Conservation (phyloP, 2,329 filamentous ascomycete species). For the Aureobasidium sp. region DNA sequence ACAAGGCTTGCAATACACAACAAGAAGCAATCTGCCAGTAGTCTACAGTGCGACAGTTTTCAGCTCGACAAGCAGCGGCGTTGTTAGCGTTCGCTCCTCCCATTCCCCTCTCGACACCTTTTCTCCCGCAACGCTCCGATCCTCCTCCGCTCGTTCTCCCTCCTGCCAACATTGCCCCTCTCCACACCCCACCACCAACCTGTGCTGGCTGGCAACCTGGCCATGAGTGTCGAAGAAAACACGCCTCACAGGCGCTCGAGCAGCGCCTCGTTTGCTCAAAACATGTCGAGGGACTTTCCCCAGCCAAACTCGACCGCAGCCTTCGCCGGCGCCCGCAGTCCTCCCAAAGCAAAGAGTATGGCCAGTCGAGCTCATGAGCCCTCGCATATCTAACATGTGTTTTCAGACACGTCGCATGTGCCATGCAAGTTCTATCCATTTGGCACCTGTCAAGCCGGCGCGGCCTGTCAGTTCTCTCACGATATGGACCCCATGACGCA, state of each 20-base stretch:
- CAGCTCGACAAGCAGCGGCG: constrained; percentile 1
- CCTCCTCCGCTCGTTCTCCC: constrained; percentile 1
- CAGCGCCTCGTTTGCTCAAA: constrained; percentile 10
- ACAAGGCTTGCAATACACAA: background rate
- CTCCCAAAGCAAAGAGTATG: constrained; percentile 44
- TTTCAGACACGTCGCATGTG: constrained; percentile 83
- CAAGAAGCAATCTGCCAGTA: background rate
- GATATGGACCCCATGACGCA: constrained; percentile 78
- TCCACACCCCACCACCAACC: constrained; percentile 22
- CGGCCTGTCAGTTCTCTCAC: constrained; percentile 93
- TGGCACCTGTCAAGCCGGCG: constrained; percentile 91
- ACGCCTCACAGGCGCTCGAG: constrained; percentile 16
- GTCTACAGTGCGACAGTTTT: constrained; percentile 5
- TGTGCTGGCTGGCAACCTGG: background rate
- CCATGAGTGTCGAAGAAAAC: constrained; percentile 12
- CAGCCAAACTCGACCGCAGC: constrained; percentile 10
- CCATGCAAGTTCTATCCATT: constrained; percentile 99
- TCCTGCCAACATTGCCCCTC: constrained; percentile 30
- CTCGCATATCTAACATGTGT: constrained; percentile 19
- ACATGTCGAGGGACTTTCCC: constrained; percentile 5
- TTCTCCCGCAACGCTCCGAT: constrained; percentile 11
- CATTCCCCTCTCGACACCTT: constrained; percentile 8
- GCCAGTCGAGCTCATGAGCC: background rate
- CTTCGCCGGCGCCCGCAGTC: constrained; percentile 33
- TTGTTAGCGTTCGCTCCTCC: constrained; percentile 4